These are phyloP conservation scores for Ballota nigra DNA, from an alignment of 257 asterid genomes.

Conservation along the genomic window DNA sequence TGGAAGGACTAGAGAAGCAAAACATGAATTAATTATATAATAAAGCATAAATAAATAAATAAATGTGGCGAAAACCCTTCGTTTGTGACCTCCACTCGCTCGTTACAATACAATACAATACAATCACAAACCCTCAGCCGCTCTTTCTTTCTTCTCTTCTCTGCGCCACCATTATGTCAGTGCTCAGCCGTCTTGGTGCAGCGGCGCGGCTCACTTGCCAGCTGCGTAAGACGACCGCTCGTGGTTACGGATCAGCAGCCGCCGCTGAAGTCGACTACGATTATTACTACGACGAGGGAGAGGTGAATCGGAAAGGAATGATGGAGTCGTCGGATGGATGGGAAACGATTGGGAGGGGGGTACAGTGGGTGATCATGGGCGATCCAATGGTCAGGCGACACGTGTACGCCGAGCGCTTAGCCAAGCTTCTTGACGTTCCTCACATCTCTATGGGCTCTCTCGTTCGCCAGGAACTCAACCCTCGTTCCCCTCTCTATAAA, in stretches of 20 bases:
- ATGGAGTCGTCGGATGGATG: slow-evolving; percentile 58
- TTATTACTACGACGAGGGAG: slow-evolving; percentile 29
- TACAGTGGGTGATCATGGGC: slow-evolving; percentile 94
- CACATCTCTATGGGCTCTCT: slow-evolving; percentile 91
- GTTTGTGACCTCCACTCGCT: slow-evolving; percentile 3
- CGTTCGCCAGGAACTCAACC: slow-evolving; percentile 78
- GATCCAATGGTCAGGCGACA: slow-evolving; percentile 76
- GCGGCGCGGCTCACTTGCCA: slow-evolving; percentile 38
- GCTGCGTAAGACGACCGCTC: slow-evolving; percentile 12
- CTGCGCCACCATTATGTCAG: slow-evolving; percentile 48
- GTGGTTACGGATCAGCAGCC: slow-evolving; percentile 67
- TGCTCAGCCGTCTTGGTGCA: slow-evolving; percentile 52
- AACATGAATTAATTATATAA: too few relatives aligned
- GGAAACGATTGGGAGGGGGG: slow-evolving; percentile 58
- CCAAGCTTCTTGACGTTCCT: slow-evolving; percentile 78
- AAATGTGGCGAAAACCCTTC: neutral
- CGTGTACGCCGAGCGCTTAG: slow-evolving; percentile 73
- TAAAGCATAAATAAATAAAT: too few relatives aligned
- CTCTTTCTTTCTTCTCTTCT: slow-evolving; percentile 13
- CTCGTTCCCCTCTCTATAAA: slow-evolving; percentile 67
- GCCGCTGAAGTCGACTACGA: slow-evolving; percentile 67
- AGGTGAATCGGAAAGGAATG: slow-evolving; percentile 16
- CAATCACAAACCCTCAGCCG: slow-evolving; percentile 23
- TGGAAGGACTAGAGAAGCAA: neutral
- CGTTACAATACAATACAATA: too few relatives aligned